Evolutionary conservation across 2,329 filamentous ascomycete genomes (phyloP).

Genomic region (Arthrobotrys megalospora): DNA sequence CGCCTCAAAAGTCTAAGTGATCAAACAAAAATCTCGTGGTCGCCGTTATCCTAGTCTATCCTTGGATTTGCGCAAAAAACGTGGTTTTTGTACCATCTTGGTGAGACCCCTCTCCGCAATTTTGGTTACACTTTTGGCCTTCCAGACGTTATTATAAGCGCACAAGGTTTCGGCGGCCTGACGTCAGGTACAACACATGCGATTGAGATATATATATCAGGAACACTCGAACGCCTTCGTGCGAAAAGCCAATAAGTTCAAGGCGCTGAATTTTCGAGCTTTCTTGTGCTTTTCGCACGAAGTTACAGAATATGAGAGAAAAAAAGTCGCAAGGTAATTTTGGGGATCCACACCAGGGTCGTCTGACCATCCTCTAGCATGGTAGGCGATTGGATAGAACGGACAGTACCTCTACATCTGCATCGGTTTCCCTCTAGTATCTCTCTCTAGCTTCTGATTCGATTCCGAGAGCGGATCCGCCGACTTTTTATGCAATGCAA

Average conservation of each 20-base stretch:
- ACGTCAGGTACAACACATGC: slow-evolving; percentile 60
- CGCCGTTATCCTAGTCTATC: slow-evolving; percentile 12
- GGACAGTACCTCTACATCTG: slow-evolving; percentile 53
- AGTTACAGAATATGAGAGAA: slow-evolving; percentile 5
- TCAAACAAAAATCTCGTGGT: slow-evolving; percentile 23
- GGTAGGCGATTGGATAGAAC: slow-evolving; percentile 52
- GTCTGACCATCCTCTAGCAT: slow-evolving; percentile 53
- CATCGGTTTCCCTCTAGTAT: slow-evolving; percentile 2
- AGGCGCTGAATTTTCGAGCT: slow-evolving; percentile 13
- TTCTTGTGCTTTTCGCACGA: slow-evolving; percentile 23
- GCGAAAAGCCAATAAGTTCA: slow-evolving; percentile 21
- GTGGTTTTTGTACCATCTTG: slow-evolving; percentile 33
- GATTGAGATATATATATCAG: slow-evolving; percentile 6
- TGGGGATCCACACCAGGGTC: slow-evolving; percentile 57
- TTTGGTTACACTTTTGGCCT: slow-evolving; percentile 30
- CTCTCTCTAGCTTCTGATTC: slow-evolving; percentile 53
- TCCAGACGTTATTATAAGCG: slow-evolving; percentile 20
- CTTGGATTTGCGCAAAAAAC: slow-evolving; percentile 37
- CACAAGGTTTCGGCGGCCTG: slow-evolving; percentile 44
- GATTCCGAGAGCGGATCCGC: slow-evolving; percentile 54
- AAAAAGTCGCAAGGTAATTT: slow-evolving; percentile 22
- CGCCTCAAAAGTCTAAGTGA: slow-evolving; percentile 31
- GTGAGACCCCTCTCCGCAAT: slow-evolving; percentile 24
- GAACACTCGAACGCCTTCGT: not conserved
- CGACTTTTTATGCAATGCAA: slow-evolving; percentile 42